These are phyloP conservation scores for Phialophora tarda DNA, from an alignment of 2,329 filamentous ascomycete species.

Conservation along the genomic window DNA sequence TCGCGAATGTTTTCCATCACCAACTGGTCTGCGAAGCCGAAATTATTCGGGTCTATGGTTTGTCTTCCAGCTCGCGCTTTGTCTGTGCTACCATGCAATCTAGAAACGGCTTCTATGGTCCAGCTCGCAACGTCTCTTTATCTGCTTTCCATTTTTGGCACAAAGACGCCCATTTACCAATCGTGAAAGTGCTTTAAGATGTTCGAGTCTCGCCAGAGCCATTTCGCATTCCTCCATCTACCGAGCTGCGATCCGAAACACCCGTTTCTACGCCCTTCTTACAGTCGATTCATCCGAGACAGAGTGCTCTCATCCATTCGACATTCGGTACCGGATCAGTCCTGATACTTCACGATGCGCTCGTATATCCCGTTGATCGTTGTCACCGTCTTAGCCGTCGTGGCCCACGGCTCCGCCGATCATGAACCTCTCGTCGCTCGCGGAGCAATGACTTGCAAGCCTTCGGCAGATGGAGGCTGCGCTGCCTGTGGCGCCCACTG, in stretches of 20 bases:
- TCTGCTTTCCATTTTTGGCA: slow-evolving; percentile 31
- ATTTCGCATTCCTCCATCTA: slow-evolving; percentile 6
- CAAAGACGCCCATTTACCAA: slow-evolving; percentile 28
- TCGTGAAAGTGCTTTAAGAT: slow-evolving; percentile 21
- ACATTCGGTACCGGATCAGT: slow-evolving; percentile 8
- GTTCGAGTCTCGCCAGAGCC: slow-evolving; percentile 5
- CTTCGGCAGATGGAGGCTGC: slow-evolving; percentile 18
- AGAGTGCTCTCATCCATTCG: slow-evolving; percentile 4
- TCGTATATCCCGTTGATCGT: slow-evolving; percentile 22
- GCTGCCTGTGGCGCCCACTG: slow-evolving; percentile 26
- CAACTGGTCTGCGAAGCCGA: slow-evolving; percentile 18
- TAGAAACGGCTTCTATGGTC: slow-evolving; percentile 25
- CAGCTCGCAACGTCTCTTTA: slow-evolving; percentile 29
- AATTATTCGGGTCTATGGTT: slow-evolving; percentile 23
- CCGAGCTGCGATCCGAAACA: slow-evolving; percentile 19
- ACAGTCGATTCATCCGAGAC: not conserved
- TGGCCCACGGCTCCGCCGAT: slow-evolving; percentile 17
- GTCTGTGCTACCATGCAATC: slow-evolving; percentile 26
- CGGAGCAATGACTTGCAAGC: slow-evolving; percentile 11
- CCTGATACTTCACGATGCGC: slow-evolving; percentile 26
- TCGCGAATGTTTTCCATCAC: not conserved
- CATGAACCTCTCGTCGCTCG: slow-evolving; percentile 6
- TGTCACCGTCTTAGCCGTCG: slow-evolving; percentile 22
- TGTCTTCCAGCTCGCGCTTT: slow-evolving; percentile 23
- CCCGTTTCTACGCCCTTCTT: no score